These are phyloP conservation scores for Auxenochlorella pyrenoidosa DNA, from an alignment of 139 green algal genomes.

Conservation along the genomic window DNA sequence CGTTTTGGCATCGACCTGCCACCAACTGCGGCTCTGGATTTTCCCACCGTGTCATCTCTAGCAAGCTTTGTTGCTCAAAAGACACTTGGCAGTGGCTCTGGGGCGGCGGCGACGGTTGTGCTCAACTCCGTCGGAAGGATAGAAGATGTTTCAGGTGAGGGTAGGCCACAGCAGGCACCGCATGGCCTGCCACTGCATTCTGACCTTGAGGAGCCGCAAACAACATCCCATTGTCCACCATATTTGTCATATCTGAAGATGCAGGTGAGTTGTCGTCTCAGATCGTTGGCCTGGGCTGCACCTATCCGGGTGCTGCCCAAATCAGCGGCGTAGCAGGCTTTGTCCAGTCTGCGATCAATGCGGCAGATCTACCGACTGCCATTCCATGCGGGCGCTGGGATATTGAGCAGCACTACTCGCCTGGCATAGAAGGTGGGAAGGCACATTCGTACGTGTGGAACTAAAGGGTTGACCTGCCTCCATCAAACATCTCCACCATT, in stretches of 20 bases:
- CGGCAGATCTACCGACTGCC: not conserved
- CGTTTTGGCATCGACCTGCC: conserved; percentile 53
- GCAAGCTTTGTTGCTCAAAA: conserved; percentile 28
- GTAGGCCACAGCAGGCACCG: too few species aligned
- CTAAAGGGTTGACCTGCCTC: too few species aligned
- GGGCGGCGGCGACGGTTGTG: too few species aligned
- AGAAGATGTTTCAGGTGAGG: too few species aligned
- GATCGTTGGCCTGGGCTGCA: conserved; percentile 21
- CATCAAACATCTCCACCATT: too few species aligned
- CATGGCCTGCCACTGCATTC: too few species aligned
- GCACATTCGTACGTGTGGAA: too few species aligned
- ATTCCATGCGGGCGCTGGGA: conserved; percentile 35
- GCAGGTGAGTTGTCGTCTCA: too few species aligned
- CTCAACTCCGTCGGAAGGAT: too few species aligned
- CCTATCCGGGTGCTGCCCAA: not conserved
- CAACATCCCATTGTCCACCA: too few species aligned
- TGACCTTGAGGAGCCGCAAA: too few species aligned
- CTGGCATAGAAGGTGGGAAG: conserved; percentile 8
- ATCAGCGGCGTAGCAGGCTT: not conserved
- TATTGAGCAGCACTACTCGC: conserved; percentile 31
- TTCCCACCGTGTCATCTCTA: conserved; percentile 50
- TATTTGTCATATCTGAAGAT: too few species aligned
- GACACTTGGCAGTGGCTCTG: not conserved
- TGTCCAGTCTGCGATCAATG: not conserved
- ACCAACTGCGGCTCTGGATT: conserved; percentile 56